Base-by-base conservation (phyloP, 2,329 filamentous ascomycete species). In the Penicillium sp. region DNA sequence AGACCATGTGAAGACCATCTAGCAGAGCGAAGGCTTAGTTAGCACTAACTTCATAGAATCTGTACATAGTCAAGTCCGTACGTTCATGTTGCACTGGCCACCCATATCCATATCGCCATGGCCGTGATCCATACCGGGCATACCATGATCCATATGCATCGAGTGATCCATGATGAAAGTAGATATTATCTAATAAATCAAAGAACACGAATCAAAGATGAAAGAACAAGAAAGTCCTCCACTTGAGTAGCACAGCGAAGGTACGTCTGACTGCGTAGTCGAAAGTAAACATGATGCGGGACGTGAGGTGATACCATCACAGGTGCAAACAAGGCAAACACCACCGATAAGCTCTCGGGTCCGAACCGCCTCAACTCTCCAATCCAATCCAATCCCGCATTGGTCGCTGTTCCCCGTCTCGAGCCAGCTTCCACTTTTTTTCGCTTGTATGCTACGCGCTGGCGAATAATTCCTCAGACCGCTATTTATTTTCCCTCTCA, bases 1-100 rank as follows among this genome's bases (percentile, higher is more conserved):
- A 74, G 92, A 87, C 93, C 93, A 99, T 60, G 92, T 98, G 81
- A 99, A 99, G 65, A 98, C 87, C 93, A 97, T 98, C 92, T 96
- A 65, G 52, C 4, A 31, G 22, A 37, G 2, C 46, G n/a, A 22
- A 43, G 13, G 9, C 19, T 42, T 11, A 22, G 19, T 33, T 10
- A 33, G 3, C 19, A 50, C 11, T 13, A n/a, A 42, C 14, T 39
- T 11, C 7, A 29, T 31, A 43, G 16, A 2, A 3, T 19, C 16
- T 33, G 22, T 9, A n/a, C n/a, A 24, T 5, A 24, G 9, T n/a
- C 22, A 22, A 50, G 56, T 51, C 69, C 88, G 69, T 79, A 93
- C 93, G 76, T 93, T 96, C 91, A 97, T 97, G 76, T 82, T 93
- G 84, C 93, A 97, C 81, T 87, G 86, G 54, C 72, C 76, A 31